phyloP scores from a whole-genome alignment of 2,329 filamentous ascomycete species.

The Aspergillus japonicus region DNA sequence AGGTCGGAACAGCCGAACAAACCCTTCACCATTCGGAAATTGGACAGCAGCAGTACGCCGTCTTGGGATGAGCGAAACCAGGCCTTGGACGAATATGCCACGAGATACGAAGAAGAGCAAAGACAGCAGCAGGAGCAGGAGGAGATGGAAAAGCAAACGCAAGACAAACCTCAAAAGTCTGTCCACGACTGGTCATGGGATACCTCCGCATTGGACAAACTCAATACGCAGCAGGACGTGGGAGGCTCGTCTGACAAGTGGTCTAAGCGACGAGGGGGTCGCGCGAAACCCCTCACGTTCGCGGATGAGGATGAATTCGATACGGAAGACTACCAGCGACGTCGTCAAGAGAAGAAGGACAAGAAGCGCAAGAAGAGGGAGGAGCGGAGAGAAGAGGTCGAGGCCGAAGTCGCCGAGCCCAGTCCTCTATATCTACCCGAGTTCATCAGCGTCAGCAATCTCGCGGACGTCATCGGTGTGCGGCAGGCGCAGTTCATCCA shows the following conservation, averaged over 20 bases:
- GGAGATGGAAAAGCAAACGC: constrained; percentile 1
- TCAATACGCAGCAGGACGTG: constrained; percentile 14
- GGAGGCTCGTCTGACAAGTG: constrained; percentile 13
- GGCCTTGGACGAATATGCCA: background rate
- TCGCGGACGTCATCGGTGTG: constrained; percentile 73
- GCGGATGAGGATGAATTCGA: constrained; percentile 39
- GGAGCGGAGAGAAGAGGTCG: constrained; percentile 28
- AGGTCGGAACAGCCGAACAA: background rate
- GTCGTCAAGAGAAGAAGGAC: constrained; percentile 33
- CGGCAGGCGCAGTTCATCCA: constrained; percentile 67
- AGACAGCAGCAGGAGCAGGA: background rate
- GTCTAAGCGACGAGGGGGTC: constrained; percentile 25
- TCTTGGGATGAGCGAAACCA: background rate
- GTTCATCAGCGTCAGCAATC: constrained; percentile 82
- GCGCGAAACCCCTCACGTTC: constrained; percentile 19
- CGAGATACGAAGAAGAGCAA: background rate
- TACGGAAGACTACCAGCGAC: constrained; percentile 36
- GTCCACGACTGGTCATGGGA: constrained; percentile 28
- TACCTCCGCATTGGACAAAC: constrained; percentile 27
- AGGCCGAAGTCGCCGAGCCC: constrained; percentile 37
- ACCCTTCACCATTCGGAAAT: background rate
- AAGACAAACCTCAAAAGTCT: constrained; percentile 16
- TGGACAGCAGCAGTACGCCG: background rate
- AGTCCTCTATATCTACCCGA: constrained; percentile 77
- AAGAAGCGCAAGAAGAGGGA: constrained; percentile 42